phyloP scores from a whole-genome alignment of 2,329 filamentous ascomycete species.

The Monosporascus sp. region DNA sequence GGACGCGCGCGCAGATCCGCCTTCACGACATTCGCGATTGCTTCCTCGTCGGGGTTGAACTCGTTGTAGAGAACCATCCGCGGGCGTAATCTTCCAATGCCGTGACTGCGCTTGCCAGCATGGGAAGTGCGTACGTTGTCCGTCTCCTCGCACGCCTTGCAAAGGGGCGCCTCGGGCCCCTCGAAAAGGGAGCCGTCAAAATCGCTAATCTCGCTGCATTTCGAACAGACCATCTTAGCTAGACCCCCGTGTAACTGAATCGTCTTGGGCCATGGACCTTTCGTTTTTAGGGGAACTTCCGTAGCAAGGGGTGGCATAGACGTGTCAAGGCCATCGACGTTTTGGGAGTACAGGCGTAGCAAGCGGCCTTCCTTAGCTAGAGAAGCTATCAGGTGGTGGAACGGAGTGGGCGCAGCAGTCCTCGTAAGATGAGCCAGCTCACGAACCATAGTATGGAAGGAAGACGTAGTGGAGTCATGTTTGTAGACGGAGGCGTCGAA shows the following conservation, averaged over 20 bases:
- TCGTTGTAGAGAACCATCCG: slow-evolving; percentile 98
- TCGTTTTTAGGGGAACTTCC: slow-evolving; percentile 70
- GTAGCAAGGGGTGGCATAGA: slow-evolving; percentile 75
- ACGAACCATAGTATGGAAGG: slow-evolving; percentile 95
- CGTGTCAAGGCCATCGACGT: slow-evolving; percentile 93
- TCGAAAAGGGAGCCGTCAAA: slow-evolving; percentile 79
- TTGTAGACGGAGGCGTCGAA: slow-evolving; percentile 98
- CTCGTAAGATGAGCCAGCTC: slow-evolving; percentile 76
- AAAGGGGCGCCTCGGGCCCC: slow-evolving; percentile 77
- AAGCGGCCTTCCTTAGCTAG: slow-evolving; percentile 82
- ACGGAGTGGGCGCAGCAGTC: slow-evolving; percentile 73
- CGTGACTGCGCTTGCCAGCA: slow-evolving; percentile 86
- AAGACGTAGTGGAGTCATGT: slow-evolving; percentile 79
- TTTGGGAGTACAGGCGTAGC: slow-evolving; percentile 89
- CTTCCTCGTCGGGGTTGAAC: slow-evolving; percentile 91
- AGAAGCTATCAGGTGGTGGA: slow-evolving; percentile 90
- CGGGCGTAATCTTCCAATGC: slow-evolving; percentile 82
- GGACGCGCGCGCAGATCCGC: slow-evolving; percentile 81
- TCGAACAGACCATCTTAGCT: slow-evolving; percentile 94
- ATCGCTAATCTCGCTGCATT: slow-evolving; percentile 71
- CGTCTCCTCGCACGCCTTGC: slow-evolving; percentile 65
- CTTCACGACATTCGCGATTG: slow-evolving; percentile 84
- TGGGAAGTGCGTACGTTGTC: slow-evolving; percentile 71
- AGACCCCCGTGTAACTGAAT: slow-evolving; percentile 92
- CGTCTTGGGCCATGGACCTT: slow-evolving; percentile 88